phyloP scores from a whole-genome alignment of 2,329 filamentous ascomycete genomes.

The Cadophora sp. region DNA sequence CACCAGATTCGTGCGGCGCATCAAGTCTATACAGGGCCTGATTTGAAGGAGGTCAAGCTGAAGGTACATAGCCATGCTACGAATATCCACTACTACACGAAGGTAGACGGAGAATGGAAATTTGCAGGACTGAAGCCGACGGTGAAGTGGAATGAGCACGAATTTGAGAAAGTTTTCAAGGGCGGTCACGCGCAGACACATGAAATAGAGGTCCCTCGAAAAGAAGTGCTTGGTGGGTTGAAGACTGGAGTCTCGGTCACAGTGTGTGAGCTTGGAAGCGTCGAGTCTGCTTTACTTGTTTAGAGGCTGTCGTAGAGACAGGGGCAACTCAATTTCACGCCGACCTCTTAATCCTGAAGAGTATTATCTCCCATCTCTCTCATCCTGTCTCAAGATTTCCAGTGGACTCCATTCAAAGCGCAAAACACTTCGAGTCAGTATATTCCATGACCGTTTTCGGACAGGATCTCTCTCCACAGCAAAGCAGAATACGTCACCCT shows the following conservation, averaged over 20 bases:
- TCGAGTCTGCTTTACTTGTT: not conserved
- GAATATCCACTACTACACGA: conserved; percentile 40
- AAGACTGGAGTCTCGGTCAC: not conserved
- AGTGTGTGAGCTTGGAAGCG: not conserved
- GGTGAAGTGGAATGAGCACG: conserved; percentile 41
- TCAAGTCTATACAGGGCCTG: conserved; percentile 32
- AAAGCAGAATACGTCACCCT: not conserved
- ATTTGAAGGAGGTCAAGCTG: conserved; percentile 33
- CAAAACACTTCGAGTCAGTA: not conserved
- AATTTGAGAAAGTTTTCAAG: conserved; percentile 41
- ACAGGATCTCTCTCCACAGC: not conserved
- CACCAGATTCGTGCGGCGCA: conserved; percentile 40
- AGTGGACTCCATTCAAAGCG: not conserved
- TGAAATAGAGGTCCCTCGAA: not conserved
- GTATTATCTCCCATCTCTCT: not conserved
- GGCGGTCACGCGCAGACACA: conserved; percentile 28
- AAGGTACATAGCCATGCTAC: conserved; percentile 39
- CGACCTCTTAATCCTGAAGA: not conserved
- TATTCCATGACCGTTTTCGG: not conserved
- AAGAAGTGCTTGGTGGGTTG: not conserved
- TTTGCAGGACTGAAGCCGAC: conserved; percentile 41
- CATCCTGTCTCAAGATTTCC: not conserved
- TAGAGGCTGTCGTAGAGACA: not conserved
- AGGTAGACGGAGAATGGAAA: conserved; percentile 40
- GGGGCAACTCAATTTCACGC: not conserved